These are phyloP conservation scores for Micractinium conductrix DNA, from an alignment of 139 green algal genomes.

Conservation along the genomic window DNA sequence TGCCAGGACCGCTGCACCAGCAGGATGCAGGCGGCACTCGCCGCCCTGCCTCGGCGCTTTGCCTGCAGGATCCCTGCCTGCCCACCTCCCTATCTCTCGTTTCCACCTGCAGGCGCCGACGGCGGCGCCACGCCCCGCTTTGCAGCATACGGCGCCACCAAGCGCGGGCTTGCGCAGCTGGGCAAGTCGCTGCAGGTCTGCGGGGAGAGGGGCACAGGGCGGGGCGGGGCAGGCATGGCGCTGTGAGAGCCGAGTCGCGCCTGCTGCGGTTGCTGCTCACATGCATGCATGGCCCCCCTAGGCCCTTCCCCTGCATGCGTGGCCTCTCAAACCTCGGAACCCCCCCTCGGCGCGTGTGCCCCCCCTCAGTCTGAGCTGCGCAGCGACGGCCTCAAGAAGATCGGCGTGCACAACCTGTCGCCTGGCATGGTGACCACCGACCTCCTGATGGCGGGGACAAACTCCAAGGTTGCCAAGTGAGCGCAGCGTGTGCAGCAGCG, in stretches of 20 bases:
- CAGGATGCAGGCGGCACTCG: too few relatives aligned
- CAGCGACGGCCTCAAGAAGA: conserved; percentile 40
- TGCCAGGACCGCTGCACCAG: too few relatives aligned
- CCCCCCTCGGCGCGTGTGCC: too few relatives aligned
- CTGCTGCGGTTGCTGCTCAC: neutral
- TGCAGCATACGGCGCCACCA: conserved; percentile 95
- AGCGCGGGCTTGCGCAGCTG: conserved; percentile 88
- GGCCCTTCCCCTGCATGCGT: neutral
- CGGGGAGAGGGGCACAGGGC: neutral
- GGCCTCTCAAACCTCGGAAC: neutral
- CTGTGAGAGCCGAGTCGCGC: neutral
- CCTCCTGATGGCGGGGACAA: conserved; percentile 86
- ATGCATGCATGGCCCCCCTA: neutral
- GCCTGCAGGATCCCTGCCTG: neutral
- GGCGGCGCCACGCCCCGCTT: conserved; percentile 85
- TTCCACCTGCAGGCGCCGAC: conserved; percentile 61
- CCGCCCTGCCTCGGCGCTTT: too few relatives aligned
- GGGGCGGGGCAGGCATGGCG: neutral
- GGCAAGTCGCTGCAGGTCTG: conserved; percentile 69
- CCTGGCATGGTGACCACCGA: conserved; percentile 96
- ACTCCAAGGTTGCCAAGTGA: conserved; percentile 81
- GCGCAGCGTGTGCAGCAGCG: neutral
- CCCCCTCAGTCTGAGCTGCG: conserved; percentile 26
- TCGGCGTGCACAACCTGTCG: conserved; percentile 88
- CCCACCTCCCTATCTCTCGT: neutral